Evolutionary conservation across 129 eudicot species (phyloP), one percentile per base, ranked within the genome.

Genomic region (Solidago caesia): DNA sequence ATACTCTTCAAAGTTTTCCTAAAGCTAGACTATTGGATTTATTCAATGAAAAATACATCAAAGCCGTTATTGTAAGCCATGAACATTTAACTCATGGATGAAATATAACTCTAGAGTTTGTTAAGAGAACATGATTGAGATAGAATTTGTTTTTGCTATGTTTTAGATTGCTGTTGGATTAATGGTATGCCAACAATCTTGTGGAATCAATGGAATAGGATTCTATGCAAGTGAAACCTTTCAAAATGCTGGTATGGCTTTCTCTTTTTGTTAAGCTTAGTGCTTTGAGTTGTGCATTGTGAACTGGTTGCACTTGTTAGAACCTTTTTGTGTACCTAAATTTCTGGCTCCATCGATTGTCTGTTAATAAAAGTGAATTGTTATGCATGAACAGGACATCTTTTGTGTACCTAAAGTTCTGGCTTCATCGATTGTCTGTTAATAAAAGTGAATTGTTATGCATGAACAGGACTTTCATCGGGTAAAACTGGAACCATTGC

Each of bases 201-300:
- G 89, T 70, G 98, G 98, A 49, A 87, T 89, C 74, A 92, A 92
- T 63, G 98, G 94, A 48, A 82, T 92, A 27, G 95, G 96, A 75
- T 92, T 92, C 78, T 92, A 92, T 73, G 86, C 86, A 29, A 88
- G 88, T 41, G 76, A 89, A 78, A 92, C 89, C 44, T 92, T 92
- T 77, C 87, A 75, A 64, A 85, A 91, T 2, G 98, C 97, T 21
- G 95, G 96, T 90, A 87, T 21, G 42, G 59, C 21, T 53, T 21
- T 12, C 59, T n/a, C 5, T 53, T 53, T 53, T 14, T 53, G 21
- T 14, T n/a, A 9, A 39, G 68, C 13, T 16, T 14, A 64, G 10
- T 64, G 25, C 68, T 64, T 64, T 64, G 59, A 53, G 14, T 11
- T n/a, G n/a, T 14, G 27, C 44, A 15, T n/a, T n/a, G 25, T 53